Evolutionary conservation across 2,329 filamentous ascomycete genomes (phyloP), one percentile per base, ranked within the genome.

Genomic region (Dactylonectria macrodidyma): DNA sequence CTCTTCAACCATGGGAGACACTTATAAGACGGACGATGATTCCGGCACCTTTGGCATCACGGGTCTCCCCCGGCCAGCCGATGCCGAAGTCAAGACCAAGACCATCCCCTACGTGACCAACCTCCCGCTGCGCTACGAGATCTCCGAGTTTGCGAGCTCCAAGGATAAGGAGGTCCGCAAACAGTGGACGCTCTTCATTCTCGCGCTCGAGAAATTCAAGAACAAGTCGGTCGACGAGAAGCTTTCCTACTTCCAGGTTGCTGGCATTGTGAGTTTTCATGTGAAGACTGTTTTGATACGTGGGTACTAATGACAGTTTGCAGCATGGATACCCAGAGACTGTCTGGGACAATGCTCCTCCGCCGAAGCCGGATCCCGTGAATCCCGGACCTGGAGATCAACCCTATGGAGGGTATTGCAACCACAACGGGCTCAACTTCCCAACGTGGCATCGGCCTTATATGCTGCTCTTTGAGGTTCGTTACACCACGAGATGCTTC

Each of bases 381-480:
- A 38, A 34, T 3, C n/a, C 33, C 0, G 52, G 44, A 3, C 38
- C 65, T 33, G 63, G 67, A 1, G 51, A 38, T 5, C 52, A 71
- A 5, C 67, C 67, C 0, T 67, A 38, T 14, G 61, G 69, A 1
- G 54, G 65, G 2, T 72, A 70, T 5, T 72, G 65, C 1, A 62
- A 63, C 6, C 67, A 71, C 2, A 68, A 71, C n/a, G 50, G 33
- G 6, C 14, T 71, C 2, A 70, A 66, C 14, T 70, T 70, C 5
- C 67, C 67, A 0, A 59, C 64, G 3, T 72, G 71, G 69, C 67
- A 72, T 4, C 38, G 69, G 1, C 59, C 65, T 0, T 70, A 68
- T 2, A 70, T 72, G 69, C n/a, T 56, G 0, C 38, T 71, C 1
- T 72, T 71, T 3, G 68, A 71, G 54, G 68, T 68, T 16, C 5